These are phyloP conservation scores for Silene noctiflora DNA, from an alignment of 179 eudicot species.

Conservation along the genomic window DNA sequence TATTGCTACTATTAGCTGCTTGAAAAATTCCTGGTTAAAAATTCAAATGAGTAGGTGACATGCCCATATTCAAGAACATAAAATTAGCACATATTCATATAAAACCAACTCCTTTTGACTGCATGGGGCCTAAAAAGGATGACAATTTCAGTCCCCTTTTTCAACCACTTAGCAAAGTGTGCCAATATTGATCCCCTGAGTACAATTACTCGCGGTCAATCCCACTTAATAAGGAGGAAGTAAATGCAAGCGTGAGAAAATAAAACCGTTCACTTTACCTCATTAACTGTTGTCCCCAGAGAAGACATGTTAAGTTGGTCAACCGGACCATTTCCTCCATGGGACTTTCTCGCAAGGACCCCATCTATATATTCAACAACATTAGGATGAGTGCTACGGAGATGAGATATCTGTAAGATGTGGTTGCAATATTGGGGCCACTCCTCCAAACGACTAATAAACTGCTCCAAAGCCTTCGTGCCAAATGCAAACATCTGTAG, in stretches of 20 bases:
- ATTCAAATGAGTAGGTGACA: background rate
- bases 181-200: background rate
- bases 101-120: background rate
- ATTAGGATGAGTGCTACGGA: constrained; percentile 73
- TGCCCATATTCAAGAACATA: background rate
- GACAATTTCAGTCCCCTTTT: background rate
- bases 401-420: constrained; percentile 89
- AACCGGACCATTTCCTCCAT: constrained; percentile 51
- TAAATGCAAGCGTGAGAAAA: background rate
- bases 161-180: background rate
- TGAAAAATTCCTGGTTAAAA: background rate
- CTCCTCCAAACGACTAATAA: constrained; percentile 79
- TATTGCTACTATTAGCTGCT: background rate
- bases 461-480: constrained; percentile 81
- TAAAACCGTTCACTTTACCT: constrained; percentile 39
- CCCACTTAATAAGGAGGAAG: background rate
- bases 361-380: constrained; percentile 76
- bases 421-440: constrained; percentile 98
- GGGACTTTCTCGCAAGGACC: constrained; percentile 63
- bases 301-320: constrained; percentile 57
- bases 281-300: constrained; percentile 34
- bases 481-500: constrained; percentile 93
- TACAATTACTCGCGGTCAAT: background rate
- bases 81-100: background rate
- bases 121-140: background rate